Base-by-base conservation (phyloP, 768 basidiomycete species). In the Boletus rex-veris region DNA sequence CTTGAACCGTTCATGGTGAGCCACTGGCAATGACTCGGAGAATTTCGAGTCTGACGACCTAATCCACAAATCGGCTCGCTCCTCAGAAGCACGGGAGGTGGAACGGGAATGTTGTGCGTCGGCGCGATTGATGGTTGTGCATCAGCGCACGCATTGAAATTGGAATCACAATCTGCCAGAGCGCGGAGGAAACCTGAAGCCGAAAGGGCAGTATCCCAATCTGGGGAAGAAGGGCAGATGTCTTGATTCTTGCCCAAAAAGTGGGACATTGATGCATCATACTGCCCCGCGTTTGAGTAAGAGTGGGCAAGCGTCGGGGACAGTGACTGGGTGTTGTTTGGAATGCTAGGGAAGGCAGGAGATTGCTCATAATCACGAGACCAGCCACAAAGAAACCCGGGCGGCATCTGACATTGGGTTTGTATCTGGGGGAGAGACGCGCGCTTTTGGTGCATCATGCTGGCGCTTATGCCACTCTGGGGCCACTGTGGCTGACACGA, bases 1-100 rank as follows among this genome's bases (percentile, higher is more conserved):
- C 5, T 21, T 9, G 2, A n/a, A 4, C 57, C 60, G 2, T 50
- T 18, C 8, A 16, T 5, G 5, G 15, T 24, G 16, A 39, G 1
- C 66, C 67, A 67, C 6, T n/a, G 46, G 21, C 64, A 68, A 28
- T 8, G 28, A 28, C 26, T 37, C 9, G 8, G 47, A 47, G 33
- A 11, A 0, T 9, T 5, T 14, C 35, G 57, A 16, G 18, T 8
- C 8, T 37, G 6, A 28, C 4, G 45, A 12, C 42, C 30, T 2
- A 15, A 12, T 16, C 28, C 52, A 28, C 7, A 11, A 3, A 3
- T 39, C 12, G 24, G 35, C 18, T 37, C 48, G 1, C 7, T 36
- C 3, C 9, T 16, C 4, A 38, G 15, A 52, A 18, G 41, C 3
- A 38, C 3, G 14, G 26, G 1, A 24, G 21, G 33, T 44, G 48